Conservation (phyloP, 2,329 filamentous ascomycete species). For the Microdochium paspali region DNA sequence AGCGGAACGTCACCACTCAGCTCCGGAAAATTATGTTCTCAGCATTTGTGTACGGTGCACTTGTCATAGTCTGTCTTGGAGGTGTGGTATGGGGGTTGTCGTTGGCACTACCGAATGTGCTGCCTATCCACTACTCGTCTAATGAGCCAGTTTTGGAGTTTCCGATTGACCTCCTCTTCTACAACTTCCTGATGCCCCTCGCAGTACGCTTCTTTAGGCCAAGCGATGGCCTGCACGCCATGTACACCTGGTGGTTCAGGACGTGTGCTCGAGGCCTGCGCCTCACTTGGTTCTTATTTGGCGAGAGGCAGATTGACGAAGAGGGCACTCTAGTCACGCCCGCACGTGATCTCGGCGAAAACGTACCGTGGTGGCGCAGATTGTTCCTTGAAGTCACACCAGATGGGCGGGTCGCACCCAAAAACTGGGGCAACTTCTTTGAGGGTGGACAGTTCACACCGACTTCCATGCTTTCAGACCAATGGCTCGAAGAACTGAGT, state of each 20-base stretch:
- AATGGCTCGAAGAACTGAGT: constrained; percentile 25
- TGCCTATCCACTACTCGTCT: constrained; percentile 89
- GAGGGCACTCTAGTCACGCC: constrained; percentile 56
- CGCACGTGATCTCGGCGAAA: constrained; percentile 18
- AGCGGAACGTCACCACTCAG: constrained; percentile 85
- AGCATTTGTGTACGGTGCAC: constrained; percentile 85
- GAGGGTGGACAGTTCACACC: constrained; percentile 36
- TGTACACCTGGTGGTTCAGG: constrained; percentile 97
- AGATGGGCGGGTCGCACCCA: constrained; percentile 33
- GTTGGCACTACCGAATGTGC: constrained; percentile 55
- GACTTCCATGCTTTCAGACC: constrained; percentile 20
- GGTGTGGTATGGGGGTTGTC: constrained; percentile 92
- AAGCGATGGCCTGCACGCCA: constrained; percentile 69
- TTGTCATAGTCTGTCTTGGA: constrained; percentile 87
- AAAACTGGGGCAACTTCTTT: constrained; percentile 50
- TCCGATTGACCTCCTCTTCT: constrained; percentile 86
- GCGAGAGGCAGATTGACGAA: constrained; percentile 70
- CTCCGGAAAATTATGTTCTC: constrained; percentile 94
- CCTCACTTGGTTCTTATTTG: constrained; percentile 88
- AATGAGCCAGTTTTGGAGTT: constrained; percentile 91
- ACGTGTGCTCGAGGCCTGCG: constrained; percentile 71
- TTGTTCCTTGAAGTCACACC: constrained; percentile 36
- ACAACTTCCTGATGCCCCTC: constrained; percentile 91
- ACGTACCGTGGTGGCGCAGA: constrained; percentile 27
- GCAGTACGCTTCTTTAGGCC: constrained; percentile 78